A percentile compares a stretch with the other conserved stretches of the same genome.
Evolutionary conservation across 2,329 filamentous ascomycete species (phyloP).

Genomic region (Byssothecium circinans): DNA sequence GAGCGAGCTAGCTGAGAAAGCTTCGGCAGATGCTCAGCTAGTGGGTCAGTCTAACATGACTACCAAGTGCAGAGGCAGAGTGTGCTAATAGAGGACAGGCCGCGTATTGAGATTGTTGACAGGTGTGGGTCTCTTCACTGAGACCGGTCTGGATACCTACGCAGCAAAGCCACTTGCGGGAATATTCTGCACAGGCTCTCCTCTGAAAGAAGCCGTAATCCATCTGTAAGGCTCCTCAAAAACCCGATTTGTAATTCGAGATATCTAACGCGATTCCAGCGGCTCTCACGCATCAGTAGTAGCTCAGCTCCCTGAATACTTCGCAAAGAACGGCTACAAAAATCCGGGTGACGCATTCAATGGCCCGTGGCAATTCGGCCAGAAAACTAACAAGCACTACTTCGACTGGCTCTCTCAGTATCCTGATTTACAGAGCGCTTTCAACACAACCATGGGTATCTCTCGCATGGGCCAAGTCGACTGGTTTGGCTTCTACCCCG

Average conservation of each 20-base stretch:
- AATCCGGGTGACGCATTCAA: constrained; percentile 28
- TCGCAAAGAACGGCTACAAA: constrained; percentile 27
- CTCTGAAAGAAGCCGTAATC: too few species aligned
- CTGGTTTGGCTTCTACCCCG: constrained; percentile 17
- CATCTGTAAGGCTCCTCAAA: neutral
- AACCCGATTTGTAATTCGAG: too few species aligned
- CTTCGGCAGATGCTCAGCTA: neutral
- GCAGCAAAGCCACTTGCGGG: too few species aligned
- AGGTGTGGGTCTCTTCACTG: too few species aligned
- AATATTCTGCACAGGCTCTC: too few species aligned
- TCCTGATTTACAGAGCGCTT: constrained; percentile 18
- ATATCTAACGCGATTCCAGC: neutral
- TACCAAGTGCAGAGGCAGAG: neutral
- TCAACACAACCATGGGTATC: constrained; percentile 31
- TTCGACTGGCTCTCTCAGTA: constrained; percentile 28
- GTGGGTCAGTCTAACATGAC: neutral
- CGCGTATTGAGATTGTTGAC: too few species aligned
- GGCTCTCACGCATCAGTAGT: neutral
- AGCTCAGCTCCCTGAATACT: constrained; percentile 22
- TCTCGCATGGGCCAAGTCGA: neutral
- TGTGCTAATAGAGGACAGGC: too few species aligned
- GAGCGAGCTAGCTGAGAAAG: neutral
- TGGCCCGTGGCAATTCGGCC: constrained; percentile 30
- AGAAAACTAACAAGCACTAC: constrained; percentile 21
- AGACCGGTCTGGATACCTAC: too few species aligned